A percentile compares a stretch with the other conserved stretches of the same genome.
phyloP scores from a whole-genome alignment of 1,139 yeast species.

The Oligophagozyma castellii region DNA sequence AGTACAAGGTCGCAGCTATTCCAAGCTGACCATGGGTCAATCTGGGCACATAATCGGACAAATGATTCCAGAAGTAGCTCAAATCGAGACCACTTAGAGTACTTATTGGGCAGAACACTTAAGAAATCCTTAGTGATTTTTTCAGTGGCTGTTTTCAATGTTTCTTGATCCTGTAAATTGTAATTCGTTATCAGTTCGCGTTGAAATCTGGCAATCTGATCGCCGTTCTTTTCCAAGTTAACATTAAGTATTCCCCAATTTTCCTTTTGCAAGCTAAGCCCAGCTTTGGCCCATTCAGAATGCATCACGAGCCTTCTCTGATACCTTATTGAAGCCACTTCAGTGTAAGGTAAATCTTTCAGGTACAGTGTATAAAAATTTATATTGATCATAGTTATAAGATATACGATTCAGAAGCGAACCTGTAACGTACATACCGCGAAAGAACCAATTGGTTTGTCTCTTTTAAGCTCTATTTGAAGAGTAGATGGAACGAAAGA shows the following conservation, averaged over 20 bases:
- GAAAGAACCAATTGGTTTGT: too few species aligned
- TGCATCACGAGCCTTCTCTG: too few species aligned
- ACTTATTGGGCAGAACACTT: slow-evolving; percentile 9
- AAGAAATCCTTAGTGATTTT: too few species aligned
- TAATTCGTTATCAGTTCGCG: slow-evolving; percentile 13
- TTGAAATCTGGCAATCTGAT: slow-evolving; percentile 16
- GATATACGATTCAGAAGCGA: too few species aligned
- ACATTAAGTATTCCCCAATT: slow-evolving; percentile 3
- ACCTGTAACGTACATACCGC: too few species aligned
- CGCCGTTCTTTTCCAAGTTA: slow-evolving; percentile 14
- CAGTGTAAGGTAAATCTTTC: too few species aligned
- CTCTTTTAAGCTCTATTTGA: too few species aligned
- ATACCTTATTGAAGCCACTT: too few species aligned
- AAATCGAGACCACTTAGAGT: slow-evolving; percentile 18
- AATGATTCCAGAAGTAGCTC: slow-evolving; percentile 18
- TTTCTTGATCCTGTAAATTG: slow-evolving; percentile 8
- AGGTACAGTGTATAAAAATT: too few species aligned
- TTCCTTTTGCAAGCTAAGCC: not conserved
- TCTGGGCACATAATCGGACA: slow-evolving; percentile 17
- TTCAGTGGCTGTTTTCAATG: slow-evolving; percentile 10
- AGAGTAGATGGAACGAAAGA: too few species aligned
- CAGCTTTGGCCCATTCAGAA: too few species aligned
- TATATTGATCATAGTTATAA: too few species aligned
- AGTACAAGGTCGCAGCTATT: slow-evolving; percentile 20
- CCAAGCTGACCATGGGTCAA: slow-evolving; percentile 24